Evolutionary conservation across 352 stramenopile genomes (phyloP).

Genomic region (Blastocystis sp.): DNA sequence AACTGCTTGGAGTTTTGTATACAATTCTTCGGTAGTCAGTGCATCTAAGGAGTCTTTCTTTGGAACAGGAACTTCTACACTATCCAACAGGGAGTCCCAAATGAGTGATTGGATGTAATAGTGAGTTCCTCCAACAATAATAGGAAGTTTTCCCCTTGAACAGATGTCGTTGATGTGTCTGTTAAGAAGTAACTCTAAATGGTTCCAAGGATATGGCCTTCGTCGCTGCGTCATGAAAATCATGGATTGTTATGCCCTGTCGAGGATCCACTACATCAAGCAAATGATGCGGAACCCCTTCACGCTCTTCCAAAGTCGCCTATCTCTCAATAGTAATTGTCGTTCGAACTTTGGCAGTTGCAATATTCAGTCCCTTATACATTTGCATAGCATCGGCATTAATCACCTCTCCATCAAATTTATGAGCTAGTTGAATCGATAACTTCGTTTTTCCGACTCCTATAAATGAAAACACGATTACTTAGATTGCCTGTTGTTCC

Average conservation of each 20-base stretch:
- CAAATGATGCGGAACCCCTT: slow-evolving; percentile 83
- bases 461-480: neutral
- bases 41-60: slow-evolving; percentile 1
- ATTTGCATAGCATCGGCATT: slow-evolving; percentile 88
- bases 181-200: slow-evolving; percentile 14
- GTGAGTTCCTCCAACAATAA: slow-evolving; percentile 85
- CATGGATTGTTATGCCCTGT: slow-evolving; percentile 76
- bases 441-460: slow-evolving; percentile 85
- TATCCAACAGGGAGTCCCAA: slow-evolving; percentile 80
- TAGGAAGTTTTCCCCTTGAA: slow-evolving; percentile 80
- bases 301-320: slow-evolving; percentile 77
- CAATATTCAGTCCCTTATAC: slow-evolving; percentile 83
- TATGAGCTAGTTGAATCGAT: slow-evolving; percentile 83
- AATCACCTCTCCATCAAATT: slow-evolving; percentile 82
- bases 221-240: slow-evolving; percentile 79
- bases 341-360: slow-evolving; percentile 79
- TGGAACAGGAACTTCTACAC: slow-evolving; percentile 68
- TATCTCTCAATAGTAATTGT: neutral
- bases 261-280: slow-evolving; percentile 81
- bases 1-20: slow-evolving; percentile 74
- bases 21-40: slow-evolving; percentile 70
- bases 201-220: slow-evolving; percentile 68
- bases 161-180: slow-evolving; percentile 79
- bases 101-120: slow-evolving; percentile 86
- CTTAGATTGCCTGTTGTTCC: slow-evolving; percentile 77